Base-by-base conservation (phyloP, 139 green algal species). In the Edaphochlamys debaryana region DNA sequence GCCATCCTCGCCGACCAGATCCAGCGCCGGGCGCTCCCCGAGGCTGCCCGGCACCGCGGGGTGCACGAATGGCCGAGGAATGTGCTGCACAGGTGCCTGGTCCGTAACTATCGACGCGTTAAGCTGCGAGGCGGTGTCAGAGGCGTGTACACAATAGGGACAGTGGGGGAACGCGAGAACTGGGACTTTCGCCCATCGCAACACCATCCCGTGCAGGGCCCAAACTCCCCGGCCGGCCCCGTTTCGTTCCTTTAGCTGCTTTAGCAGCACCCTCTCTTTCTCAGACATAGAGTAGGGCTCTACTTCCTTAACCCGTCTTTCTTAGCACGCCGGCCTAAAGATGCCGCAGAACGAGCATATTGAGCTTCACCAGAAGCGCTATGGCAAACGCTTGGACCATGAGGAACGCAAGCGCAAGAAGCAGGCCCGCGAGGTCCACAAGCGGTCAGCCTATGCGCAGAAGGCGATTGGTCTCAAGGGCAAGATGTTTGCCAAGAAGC, bases 301-400 rank as follows among this genome's bases (percentile, higher is more conserved):
- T 58, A 58, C 50, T 22, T 58, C n/a, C n/a, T 58, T 58, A 9
- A 58, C 6, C 8, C 6, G 8, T 2, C 50, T 17, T 58, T 29
- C 25, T 58, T 22, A 4, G 50, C 50, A 58, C 50, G 25, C 50
- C 50, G 50, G 50, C 50, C 50, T 54, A 79, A 89, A 58, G 83
- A 98, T 98, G 97, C 97, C 98, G 78, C 97, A 99, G 92, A 96
- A 96, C 82, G 98, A 99, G 83, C 94, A 99, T 85, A 99, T 99
- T 58, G 96, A 99, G 90, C 93, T 99, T n/a, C 92, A 96, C 80
- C 91, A 91, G 48, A 99, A 99, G 89, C 96, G 97, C 6, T 94
- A 98, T 94, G 98, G 98, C 38, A 83, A 91, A 69, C 67, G 85
- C 19, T 69, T 92, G 20, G 95, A 99, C 85, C 86, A 98, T 87